Base-by-base conservation (phyloP, 2,329 filamentous ascomycete species). In the Aspergillus quadricinctus region DNA sequence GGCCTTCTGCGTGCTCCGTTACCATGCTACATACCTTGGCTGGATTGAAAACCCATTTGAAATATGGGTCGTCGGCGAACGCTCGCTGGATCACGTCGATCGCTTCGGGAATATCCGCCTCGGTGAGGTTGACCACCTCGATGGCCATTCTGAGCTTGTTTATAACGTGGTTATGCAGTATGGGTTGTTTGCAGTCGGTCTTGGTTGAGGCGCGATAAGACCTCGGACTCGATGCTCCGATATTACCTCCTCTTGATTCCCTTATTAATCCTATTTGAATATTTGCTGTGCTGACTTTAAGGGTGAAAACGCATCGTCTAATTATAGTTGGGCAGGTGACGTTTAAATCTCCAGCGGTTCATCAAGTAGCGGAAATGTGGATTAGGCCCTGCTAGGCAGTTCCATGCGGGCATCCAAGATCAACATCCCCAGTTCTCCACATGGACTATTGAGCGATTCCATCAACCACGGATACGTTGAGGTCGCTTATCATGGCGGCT, bases 21-120 rank as follows among this genome's bases (percentile, higher is more conserved):
- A 21, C 43, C 23, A 37, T 14, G 28, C 31, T 51, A 71, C 75
- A 61, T 70, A 82, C 83, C 66, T 83, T 83, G 37, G 75, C 69
- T 23, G 78, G 75, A 66, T 87, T 83, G 57, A 84, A 88, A 2
- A 87, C 81, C 86, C 86, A 89, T 23, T 78, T 73, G 62, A 84
- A 85, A 67, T 89, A 89, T 0, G 87, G 87, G 63, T 89, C 87
- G 4, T 84, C 78, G 1, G 79, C 81, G 65, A 89, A 89, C 0
- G 85, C 86, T 61, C 81, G 74, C 64, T 89, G 87, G 48, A 89
- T 86, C 19, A 84, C 84, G 17, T 81, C 78, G 27, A 88, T 82
- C 3, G 83, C 84, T 1, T 81, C 83, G 21, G 84, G 80, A 53
- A 88, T 88, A 62, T 88, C 86, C 25, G 71, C 69, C 61, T 85